These are phyloP conservation scores for Bipolaris zeicola DNA, from an alignment of 2,329 filamentous ascomycete species.

Conservation along the genomic window DNA sequence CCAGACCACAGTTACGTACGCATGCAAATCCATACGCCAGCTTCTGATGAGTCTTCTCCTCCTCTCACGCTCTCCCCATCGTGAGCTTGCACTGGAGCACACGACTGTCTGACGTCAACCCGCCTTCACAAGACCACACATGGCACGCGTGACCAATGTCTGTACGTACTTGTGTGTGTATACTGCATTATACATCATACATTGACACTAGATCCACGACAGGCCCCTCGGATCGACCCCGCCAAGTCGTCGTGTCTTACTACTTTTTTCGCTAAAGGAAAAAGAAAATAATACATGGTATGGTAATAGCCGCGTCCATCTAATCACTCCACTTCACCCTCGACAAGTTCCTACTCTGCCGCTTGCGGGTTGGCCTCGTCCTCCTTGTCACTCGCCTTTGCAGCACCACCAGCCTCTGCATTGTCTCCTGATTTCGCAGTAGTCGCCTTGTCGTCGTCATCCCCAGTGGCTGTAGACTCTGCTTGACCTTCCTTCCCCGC, in stretches of 20 bases:
- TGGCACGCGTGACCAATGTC: neutral
- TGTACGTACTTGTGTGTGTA: neutral
- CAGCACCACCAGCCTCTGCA: slow-evolving; percentile 19
- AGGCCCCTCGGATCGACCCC: neutral
- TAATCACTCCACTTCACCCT: neutral
- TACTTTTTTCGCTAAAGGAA: slow-evolving; percentile 4
- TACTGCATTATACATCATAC: slow-evolving; percentile 4
- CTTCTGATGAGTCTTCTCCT: neutral
- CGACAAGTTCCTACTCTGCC: slow-evolving; percentile 1
- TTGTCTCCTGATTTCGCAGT: slow-evolving; percentile 20
- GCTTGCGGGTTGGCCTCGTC: slow-evolving; percentile 12
- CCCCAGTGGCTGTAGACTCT: slow-evolving; percentile 2
- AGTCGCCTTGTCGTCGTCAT: slow-evolving; percentile 3
- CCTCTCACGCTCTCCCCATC: neutral
- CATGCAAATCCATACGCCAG: neutral
- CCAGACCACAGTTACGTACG: neutral
- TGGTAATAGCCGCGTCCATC: neutral
- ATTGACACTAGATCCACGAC: neutral
- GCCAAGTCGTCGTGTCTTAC: neutral
- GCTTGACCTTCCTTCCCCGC: slow-evolving; percentile 10
- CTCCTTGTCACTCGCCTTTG: slow-evolving; percentile 12
- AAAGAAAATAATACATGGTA: slow-evolving; percentile 8
- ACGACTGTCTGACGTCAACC: neutral
- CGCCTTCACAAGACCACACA: neutral
- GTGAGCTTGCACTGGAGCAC: neutral